phyloP scores from a whole-genome alignment of 495 filamentous ascomycete species.

The Penicillium pancosmium region DNA sequence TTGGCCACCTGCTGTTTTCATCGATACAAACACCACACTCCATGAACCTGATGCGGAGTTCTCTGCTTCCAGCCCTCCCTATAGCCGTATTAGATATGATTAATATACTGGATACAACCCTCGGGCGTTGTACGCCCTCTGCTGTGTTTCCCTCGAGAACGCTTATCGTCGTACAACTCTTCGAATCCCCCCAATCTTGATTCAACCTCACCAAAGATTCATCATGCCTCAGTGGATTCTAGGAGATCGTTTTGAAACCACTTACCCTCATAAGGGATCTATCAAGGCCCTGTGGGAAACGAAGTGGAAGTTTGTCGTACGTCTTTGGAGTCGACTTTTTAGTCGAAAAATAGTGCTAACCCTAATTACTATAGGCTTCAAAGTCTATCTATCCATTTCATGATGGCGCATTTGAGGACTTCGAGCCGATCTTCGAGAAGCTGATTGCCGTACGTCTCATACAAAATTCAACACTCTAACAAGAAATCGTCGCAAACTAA shows the following conservation, averaged over 20 bases:
- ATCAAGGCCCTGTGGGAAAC: conserved; percentile 78
- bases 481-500: conserved; percentile 2
- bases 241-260: conserved; percentile 40
- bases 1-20: conserved; percentile 19
- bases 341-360: conserved; percentile 12
- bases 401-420: conserved; percentile 70
- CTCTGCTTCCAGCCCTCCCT: conserved; percentile 6
- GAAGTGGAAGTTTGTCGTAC: conserved; percentile 74
- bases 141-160: background rate
- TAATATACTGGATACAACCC: background rate
- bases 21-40: conserved; percentile 10
- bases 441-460: conserved; percentile 55
- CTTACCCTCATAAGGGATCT: conserved; percentile 65
- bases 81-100: background rate
- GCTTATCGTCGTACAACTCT: background rate
- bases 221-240: conserved; percentile 39
- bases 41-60: background rate
- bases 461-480: background rate
- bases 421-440: conserved; percentile 68
- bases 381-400: conserved; percentile 79
- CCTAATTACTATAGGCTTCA: conserved; percentile 46
- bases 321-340: conserved; percentile 14
- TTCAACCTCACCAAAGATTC: conserved; percentile 8
- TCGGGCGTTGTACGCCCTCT: background rate
- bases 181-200: background rate